Evolutionary conservation across 1,139 yeast species (phyloP).

Genomic region (Yamadazyma sp.): DNA sequence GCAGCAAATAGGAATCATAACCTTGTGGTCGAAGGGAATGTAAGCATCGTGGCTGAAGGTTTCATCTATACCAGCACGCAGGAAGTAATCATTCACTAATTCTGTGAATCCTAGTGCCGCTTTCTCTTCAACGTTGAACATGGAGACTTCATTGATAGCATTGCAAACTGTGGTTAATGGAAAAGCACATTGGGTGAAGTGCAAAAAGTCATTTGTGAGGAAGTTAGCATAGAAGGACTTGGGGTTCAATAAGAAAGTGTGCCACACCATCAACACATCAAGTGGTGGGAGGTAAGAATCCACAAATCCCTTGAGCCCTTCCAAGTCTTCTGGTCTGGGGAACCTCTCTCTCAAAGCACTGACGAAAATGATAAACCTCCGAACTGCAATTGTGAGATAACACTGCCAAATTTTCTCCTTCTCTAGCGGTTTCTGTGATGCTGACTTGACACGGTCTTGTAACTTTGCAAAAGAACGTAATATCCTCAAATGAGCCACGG

Average conservation of each 20-base stretch:
- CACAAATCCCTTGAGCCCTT: neutral
- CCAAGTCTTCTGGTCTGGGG: neutral
- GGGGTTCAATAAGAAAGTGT: slow-evolving; percentile 21
- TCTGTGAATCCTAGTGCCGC: neutral
- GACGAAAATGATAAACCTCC: slow-evolving; percentile 29
- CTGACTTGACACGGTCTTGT: slow-evolving; percentile 14
- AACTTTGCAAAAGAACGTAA: slow-evolving; percentile 26
- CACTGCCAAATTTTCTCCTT: slow-evolving; percentile 29
- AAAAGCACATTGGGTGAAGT: slow-evolving; percentile 25
- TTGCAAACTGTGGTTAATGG: slow-evolving; percentile 25
- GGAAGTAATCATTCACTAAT: slow-evolving; percentile 4
- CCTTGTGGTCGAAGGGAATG: slow-evolving; percentile 6
- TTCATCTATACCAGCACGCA: slow-evolving; percentile 1
- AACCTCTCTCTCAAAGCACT: slow-evolving; percentile 17
- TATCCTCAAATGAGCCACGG: slow-evolving; percentile 26
- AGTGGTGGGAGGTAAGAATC: slow-evolving; percentile 26
- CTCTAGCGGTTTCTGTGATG: neutral
- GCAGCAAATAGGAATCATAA: slow-evolving; percentile 15
- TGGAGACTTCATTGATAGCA: slow-evolving; percentile 19
- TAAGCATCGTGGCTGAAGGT: slow-evolving; percentile 6
- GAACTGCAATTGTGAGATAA: slow-evolving; percentile 28
- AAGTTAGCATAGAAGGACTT: slow-evolving; percentile 29
- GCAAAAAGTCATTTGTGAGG: slow-evolving; percentile 19
- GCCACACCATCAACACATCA: slow-evolving; percentile 44
- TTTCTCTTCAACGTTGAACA: slow-evolving; percentile 3